phyloP scores from a whole-genome alignment of 768 basidiomycete genomes.

The Podaxis mareebaensis region DNA sequence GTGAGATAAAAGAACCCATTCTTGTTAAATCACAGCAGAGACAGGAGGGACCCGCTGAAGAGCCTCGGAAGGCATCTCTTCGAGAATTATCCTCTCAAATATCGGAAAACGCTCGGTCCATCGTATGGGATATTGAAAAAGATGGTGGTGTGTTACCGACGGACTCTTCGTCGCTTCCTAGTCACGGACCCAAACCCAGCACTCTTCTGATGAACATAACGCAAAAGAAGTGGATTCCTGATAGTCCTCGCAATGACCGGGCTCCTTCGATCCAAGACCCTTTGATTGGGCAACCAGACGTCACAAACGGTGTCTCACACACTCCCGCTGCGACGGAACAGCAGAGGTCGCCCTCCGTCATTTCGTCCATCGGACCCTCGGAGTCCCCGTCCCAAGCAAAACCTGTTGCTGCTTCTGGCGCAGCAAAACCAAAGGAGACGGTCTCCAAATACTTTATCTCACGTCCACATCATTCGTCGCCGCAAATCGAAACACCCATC shows the following conservation, averaged over 20 bases:
- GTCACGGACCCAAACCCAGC: slow-evolving; percentile 10
- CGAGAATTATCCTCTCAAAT: background rate
- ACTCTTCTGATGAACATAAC: slow-evolving; percentile 18
- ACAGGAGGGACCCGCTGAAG: background rate
- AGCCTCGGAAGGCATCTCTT: background rate
- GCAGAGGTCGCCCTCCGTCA: background rate
- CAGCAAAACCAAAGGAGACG: background rate
- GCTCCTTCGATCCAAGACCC: background rate
- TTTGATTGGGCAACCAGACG: background rate
- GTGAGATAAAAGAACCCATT: background rate
- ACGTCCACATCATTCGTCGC: background rate
- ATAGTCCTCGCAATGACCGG: background rate
- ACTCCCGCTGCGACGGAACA: background rate
- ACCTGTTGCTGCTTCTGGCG: background rate
- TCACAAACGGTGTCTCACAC: background rate
- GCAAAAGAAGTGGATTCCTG: background rate
- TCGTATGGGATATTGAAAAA: slow-evolving; percentile 35
- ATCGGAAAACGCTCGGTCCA: slow-evolving; percentile 18
- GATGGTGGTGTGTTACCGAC: slow-evolving; percentile 16
- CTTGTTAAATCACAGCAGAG: background rate
- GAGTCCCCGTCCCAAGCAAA: slow-evolving; percentile 11
- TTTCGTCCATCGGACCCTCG: slow-evolving; percentile 6
- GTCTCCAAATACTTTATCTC: slow-evolving; percentile 8
- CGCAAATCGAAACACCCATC: background rate
- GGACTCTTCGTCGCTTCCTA: slow-evolving; percentile 9